Base-by-base conservation (phyloP, 2,329 filamentous ascomycete species). In the Aspergillus brasiliensis region DNA sequence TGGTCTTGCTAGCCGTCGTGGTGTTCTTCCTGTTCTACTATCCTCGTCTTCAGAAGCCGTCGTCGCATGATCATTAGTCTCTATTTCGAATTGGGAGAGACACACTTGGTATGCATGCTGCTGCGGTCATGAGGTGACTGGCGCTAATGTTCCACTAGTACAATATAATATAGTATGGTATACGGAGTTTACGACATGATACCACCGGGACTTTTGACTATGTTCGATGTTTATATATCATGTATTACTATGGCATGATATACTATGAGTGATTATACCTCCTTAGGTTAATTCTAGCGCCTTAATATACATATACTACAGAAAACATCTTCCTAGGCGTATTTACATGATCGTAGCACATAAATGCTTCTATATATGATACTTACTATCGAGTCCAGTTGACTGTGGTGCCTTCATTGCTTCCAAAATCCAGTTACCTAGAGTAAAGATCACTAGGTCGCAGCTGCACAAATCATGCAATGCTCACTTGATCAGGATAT, bases 11-110 rank as follows among this genome's bases (percentile, higher is more conserved):
- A 17, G 72, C 70, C 1, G 73, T 75, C 8, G 57, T 75, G 2
- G 57, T 69, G 17, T 73, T 74, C 52, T 73, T 75, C 40, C 46
- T 69, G 1, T 61, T 75, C 5, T 68, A 63, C 11, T 75, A 73
- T 60, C 72, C 73, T 0, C 63, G 62, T 3, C 57, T 74, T 1
- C 61, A 64, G 3, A 73, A 69, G 58, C 52, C 56, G 25, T 52
- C 47, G 7, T 34, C 40, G 11, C 40, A 56, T 49, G 46, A 49
- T 27, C 46, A 6, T 28, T 49, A 31, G 23, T 21, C 11, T 28
- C 8, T 17, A 8, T 17, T 31, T 27, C 13, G 11, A 1, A 15
- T 49, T 17, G 11, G 11, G 13, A 34, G 11, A 34, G 31, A 19
- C 15, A 19, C 23, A 7, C 11, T 8, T 49, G 46, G 23, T 49